Evolutionary conservation across 2,329 filamentous ascomycete genomes (phyloP), one percentile per base, ranked within the genome.

Genomic region (Cyphellophora attinorum): DNA sequence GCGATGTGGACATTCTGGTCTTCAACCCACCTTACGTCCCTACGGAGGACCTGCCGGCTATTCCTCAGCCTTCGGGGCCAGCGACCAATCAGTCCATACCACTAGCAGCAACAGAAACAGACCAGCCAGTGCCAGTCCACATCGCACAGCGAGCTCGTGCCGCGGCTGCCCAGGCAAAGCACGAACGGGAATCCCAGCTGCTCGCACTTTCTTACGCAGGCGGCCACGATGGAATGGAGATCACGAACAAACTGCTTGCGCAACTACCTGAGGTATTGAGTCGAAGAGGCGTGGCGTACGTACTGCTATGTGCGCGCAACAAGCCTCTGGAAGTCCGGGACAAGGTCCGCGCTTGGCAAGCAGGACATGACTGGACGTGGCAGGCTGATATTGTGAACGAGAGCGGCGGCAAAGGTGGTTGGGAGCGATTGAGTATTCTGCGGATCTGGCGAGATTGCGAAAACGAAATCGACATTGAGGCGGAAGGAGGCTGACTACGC

Each of bases 21-120:
- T 98, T 96, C 69, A 98, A 98, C 55, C 91, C 91, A 34, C 91
- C 91, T 1, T 98, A 98, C 55, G 91, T 98, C 11, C 91, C 91
- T 2, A 93, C 88, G 2, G 71, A 79, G 16, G 73, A 77, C 27
- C 61, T 93, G 39, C 88, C 89, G 1, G 55, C 60, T 15, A 58
- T 72, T 21, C 60, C 69, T 5, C 43, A 42, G 2, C 37, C 40
- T 11, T 14, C n/a, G 27, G 21, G 27, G 14, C 19, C 6, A 14
- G 31, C 16, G 30, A 16, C 19, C 21, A n/a, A 8, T 8, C 21
- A 25, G 21, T 8, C 21, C 21, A n/a, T n/a, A 8, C 8, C 8
- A 8, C 8, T 8, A 8, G n/a, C 21, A 8, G n/a, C 21, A 8
- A 25, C 21, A 8, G n/a, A 8, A 25, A n/a, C 8, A 8, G 21